Percentiles rank a stretch among this genome's conserved stretches.
These are phyloP conservation scores for Beauveria rudraprayagi DNA, from an alignment of 2,329 filamentous ascomycete genomes.

Conservation along the genomic window DNA sequence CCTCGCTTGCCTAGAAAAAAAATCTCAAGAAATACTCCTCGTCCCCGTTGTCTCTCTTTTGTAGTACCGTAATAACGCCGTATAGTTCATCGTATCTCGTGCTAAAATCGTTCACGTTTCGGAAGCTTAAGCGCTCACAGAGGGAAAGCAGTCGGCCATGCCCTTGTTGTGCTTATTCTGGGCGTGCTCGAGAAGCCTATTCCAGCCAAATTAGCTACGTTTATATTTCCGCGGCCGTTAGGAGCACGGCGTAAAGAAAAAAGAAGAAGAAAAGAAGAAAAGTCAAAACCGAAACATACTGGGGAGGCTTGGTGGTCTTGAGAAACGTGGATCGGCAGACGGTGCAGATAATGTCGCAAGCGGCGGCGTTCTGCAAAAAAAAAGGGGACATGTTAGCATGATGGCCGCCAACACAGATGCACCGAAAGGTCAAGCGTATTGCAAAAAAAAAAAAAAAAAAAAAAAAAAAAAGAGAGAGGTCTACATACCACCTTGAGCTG, in stretches of 20 bases:
- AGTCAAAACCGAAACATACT: constrained; percentile 37
- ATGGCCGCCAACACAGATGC: not conserved
- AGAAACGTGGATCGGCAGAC: constrained; percentile 73
- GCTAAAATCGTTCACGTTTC: not conserved
- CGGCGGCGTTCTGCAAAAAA: constrained; percentile 54
- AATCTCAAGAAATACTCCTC: not conserved
- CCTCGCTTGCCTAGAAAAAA: not conserved
- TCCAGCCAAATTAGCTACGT: not conserved
- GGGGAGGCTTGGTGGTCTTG: constrained; percentile 65
- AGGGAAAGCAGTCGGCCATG: constrained; percentile 63
- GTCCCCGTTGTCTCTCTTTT: not conserved
- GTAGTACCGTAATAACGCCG: not conserved
- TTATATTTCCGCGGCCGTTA: too few relatives aligned
- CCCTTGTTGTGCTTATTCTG: constrained; percentile 70
- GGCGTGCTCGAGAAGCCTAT: constrained; percentile 61
- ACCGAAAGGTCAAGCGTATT: too few relatives aligned
- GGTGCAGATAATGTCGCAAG: constrained; percentile 69
- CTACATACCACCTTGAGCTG: constrained; percentile 58
- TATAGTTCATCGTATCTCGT: constrained; percentile 7
- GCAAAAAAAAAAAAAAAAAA: too few relatives aligned
- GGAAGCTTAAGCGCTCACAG: constrained; percentile 15
- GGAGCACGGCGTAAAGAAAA: too few relatives aligned
- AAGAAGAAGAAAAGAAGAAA: too few relatives aligned
- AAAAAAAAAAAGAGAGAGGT: too few relatives aligned
- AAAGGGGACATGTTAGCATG: not conserved